These are phyloP conservation scores for Neonectria punicea DNA, from an alignment of 2,329 filamentous ascomycete species.

Conservation along the genomic window DNA sequence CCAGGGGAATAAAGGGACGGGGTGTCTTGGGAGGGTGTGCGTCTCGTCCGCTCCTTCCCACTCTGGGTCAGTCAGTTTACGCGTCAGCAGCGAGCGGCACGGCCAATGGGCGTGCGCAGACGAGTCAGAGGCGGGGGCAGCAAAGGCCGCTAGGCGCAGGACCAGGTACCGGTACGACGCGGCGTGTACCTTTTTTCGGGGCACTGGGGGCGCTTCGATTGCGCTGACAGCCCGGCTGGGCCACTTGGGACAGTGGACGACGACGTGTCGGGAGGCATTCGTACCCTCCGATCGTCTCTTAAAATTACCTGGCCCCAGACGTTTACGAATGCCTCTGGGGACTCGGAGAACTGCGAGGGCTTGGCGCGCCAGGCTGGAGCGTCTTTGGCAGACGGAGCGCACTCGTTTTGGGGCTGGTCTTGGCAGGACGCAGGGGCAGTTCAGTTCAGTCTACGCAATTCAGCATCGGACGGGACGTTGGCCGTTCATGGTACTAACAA, in stretches of 20 bases:
- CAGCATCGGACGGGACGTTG: background rate
- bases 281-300: conserved; percentile 19
- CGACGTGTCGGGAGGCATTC: background rate
- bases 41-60: conserved; percentile 41
- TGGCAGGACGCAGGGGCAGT: background rate
- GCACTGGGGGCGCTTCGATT: conserved; percentile 5
- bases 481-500: background rate
- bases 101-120: conserved; percentile 43
- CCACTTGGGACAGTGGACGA: background rate
- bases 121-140: conserved; percentile 32
- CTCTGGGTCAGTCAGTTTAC: conserved; percentile 48
- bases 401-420: conserved; percentile 11
- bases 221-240: conserved; percentile 3
- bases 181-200: conserved; percentile 29
- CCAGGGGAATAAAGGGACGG: conserved; percentile 49
- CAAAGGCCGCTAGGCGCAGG: conserved; percentile 39
- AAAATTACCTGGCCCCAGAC: conserved; percentile 22
- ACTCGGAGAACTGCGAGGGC: background rate
- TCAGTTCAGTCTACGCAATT: conserved; percentile 8
- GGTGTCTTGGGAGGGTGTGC: conserved; percentile 47
- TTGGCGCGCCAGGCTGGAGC: background rate
- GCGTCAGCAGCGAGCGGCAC: conserved; percentile 48
- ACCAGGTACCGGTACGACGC: conserved; percentile 40
- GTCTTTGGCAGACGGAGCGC: conserved; percentile 6
- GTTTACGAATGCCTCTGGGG: conserved; percentile 21